Evolutionary conservation across 768 basidiomycete species (phyloP), one percentile per base, ranked within the genome.

Genomic region (Stropharia rugosoannulata): DNA sequence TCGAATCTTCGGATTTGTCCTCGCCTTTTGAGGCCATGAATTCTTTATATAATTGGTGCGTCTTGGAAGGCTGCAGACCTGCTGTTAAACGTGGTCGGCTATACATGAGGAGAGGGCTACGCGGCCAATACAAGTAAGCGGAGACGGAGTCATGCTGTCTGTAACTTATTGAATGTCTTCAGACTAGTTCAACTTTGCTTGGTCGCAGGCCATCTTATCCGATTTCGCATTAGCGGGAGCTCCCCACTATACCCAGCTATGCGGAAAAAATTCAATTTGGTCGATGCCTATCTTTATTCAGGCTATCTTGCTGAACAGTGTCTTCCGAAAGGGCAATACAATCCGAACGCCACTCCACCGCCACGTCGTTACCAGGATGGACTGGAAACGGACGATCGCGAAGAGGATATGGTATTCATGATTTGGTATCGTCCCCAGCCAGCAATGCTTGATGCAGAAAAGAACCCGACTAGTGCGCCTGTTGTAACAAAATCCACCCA

Each of bases 331-430:
- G 82, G 82, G n/a, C 82, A 91, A 65, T 87, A 83, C 66, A 72
- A 73, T 43, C 80, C 86, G 4, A 78, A 83, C 62, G 71, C 70
- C 13, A 70, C 73, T 1, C 68, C 75, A 8, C 70, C 80, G 32
- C 83, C 92, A 1, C 83, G 92, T 9, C 84, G 91, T 44, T 98
- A 97, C 67, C 80, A 86, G 53, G 96, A 98, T 65, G 95, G 95
- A 1, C 75, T 98, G 10, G 91, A 96, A 70, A 85, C 86, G 10
- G 82, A 92, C 59, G 95, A 98, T 62, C 79, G 82, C 8, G 89
- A 91, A 48, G 93, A 95, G 66, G 95, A 98, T 67, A 89, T 84
- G 60, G 73, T 95, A 12, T 94, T 98, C 59, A 84, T 92, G 66
- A 70, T 98, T 12, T 89, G 81, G 81, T 89, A 85, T 70, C 80